Base-by-base conservation (phyloP, 129 eudicot genomes). In the Flaveria bidentis region DNA sequence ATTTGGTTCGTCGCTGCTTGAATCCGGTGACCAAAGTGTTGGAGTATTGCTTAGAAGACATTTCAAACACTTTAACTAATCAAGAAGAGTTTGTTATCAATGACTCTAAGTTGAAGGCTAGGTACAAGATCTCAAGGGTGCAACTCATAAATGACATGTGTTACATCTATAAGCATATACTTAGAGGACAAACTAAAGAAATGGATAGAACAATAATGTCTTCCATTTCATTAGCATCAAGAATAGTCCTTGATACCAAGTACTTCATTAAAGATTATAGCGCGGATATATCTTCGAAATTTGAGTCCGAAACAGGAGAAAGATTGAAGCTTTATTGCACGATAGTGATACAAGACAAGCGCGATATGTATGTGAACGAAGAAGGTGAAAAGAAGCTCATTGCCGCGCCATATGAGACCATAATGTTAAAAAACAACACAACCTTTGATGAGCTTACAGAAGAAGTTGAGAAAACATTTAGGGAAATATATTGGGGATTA, bases 21-120 rank as follows among this genome's bases (percentile, higher is more conserved):
- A 94, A 94, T 78, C 98, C 98, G 1, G 97, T 94, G 4, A 94
- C 99, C 14, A 94, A 94, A 75, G 99, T 94, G 39, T 73, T 94
- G 61, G 99, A 94, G 65, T 94, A 94, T 30, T 87, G 99, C 78
- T 75, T 94, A 61, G 99, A 91, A 75, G 97, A 91, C 61, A 81
- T 91, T 47, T 87, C 99, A 4, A 67, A 71, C 41, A 75, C 80
- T 56, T 78, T 86, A 69, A 78, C 87, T 16, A 84, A 80, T 30
- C 88, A 84, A 83, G 92, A 83, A 50, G 88, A 81, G 66, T 51
- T 78, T 41, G 60, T 64, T 41, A 78, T 74, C 4, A 84, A 47
- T 66, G 86, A 85, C 56, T 64, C 84, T 2, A 77, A 79, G 45
- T 49, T 73, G 64, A 85, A 82, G 63, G 76, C 80, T 18, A 78